phyloP scores from a whole-genome alignment of 805 yeast genomes.

The Groenewaldozyma salmanticensis region DNA sequence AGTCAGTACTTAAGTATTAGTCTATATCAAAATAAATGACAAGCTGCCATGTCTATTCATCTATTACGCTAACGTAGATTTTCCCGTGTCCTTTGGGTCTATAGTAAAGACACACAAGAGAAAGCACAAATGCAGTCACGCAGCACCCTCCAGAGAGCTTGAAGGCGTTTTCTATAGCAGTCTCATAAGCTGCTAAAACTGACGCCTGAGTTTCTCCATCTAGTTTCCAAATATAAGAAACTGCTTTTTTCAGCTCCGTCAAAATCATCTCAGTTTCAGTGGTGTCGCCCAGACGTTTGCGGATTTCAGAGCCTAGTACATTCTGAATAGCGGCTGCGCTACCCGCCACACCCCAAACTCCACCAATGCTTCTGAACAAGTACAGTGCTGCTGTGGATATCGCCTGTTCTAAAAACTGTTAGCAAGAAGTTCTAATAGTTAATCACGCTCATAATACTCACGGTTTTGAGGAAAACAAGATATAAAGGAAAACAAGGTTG shows the following conservation, averaged over 20 bases:
- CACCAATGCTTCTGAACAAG: conserved; percentile 8
- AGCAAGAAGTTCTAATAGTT: no score
- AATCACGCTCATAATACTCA: no score
- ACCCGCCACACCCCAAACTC: conserved; percentile 10
- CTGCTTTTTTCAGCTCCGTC: conserved; percentile 5
- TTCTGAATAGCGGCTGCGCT: conserved; percentile 9
- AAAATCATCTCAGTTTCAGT: conserved; percentile 3
- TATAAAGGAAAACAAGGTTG: conserved; percentile 8
- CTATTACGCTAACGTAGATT: background rate
- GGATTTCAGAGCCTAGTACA: conserved; percentile 1
- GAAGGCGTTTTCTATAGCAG: conserved; percentile 5
- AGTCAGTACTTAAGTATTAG: no score
- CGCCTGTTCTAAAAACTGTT: no score
- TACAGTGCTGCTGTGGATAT: conserved; percentile 7
- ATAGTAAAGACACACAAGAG: background rate
- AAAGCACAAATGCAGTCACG: background rate
- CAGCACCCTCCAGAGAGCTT: background rate
- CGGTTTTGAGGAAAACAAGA: conserved; percentile 5
- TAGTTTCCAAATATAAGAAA: conserved; percentile 2
- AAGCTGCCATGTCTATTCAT: no score
- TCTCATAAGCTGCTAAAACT: conserved; percentile 2
- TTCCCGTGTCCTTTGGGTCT: background rate
- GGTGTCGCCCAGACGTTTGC: background rate
- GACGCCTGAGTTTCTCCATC: conserved; percentile 1
- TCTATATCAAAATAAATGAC: no score